phyloP scores from a whole-genome alignment of 2,329 filamentous ascomycete genomes.

The Colletotrichum tamarilloi region DNA sequence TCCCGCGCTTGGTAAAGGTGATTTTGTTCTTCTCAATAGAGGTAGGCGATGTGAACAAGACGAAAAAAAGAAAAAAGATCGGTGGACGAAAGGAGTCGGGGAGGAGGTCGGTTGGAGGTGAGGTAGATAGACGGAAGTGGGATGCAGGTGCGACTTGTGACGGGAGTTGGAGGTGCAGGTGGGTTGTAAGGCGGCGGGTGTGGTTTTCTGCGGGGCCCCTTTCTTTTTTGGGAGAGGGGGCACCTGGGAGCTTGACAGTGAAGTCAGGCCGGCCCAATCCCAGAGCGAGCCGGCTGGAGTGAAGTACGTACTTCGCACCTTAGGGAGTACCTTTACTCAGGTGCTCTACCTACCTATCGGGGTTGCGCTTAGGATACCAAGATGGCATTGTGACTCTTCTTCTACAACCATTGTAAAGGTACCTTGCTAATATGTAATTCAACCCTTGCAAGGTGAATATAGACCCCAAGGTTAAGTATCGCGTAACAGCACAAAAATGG shows the following conservation, averaged over 20 bases:
- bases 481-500: neutral
- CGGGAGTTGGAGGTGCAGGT: slow-evolving; percentile 33
- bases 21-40: neutral
- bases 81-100: slow-evolving; percentile 1
- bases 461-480: neutral
- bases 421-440: neutral
- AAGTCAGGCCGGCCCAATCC: slow-evolving; percentile 24
- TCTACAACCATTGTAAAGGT: neutral
- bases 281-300: neutral
- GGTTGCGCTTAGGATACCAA: neutral
- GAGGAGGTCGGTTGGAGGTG: slow-evolving; percentile 21
- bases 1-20: neutral
- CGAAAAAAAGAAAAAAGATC: neutral
- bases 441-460: neutral
- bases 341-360: neutral
- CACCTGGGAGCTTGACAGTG: slow-evolving; percentile 9
- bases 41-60: neutral
- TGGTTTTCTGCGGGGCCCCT: slow-evolving; percentile 33
- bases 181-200: slow-evolving; percentile 30
- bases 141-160: slow-evolving; percentile 30
- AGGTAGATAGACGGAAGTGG: slow-evolving; percentile 12
- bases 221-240: slow-evolving; percentile 23
- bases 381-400: neutral
- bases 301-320: slow-evolving; percentile 11
- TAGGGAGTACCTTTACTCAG: neutral